Evolutionary conservation across 2,329 filamentous ascomycete genomes (phyloP).

Genomic region (Xylariaceae sp.): DNA sequence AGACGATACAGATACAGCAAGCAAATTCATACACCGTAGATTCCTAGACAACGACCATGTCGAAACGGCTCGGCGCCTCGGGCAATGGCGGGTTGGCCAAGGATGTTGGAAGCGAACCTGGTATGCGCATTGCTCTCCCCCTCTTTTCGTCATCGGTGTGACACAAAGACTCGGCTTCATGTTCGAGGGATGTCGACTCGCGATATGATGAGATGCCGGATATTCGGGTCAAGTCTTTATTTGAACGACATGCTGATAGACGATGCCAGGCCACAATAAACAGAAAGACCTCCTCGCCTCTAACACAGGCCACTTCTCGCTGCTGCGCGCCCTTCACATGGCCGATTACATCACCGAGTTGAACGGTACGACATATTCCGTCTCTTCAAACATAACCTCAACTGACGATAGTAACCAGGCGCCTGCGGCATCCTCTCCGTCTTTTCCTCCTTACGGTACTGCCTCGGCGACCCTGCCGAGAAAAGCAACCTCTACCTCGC

Average conservation of each 20-base stretch:
- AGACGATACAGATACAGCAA: not conserved
- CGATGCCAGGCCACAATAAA: constrained; percentile 58
- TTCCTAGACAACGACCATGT: constrained; percentile 44
- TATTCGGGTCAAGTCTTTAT: not conserved
- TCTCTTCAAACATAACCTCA: not conserved
- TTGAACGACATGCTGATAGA: constrained; percentile 15
- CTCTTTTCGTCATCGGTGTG: not conserved
- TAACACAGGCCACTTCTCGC: constrained; percentile 68
- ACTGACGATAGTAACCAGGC: constrained; percentile 40
- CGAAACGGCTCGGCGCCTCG: constrained; percentile 52
- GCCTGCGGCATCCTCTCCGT: constrained; percentile 93
- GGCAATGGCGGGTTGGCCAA: constrained; percentile 45
- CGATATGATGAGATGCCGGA: not conserved
- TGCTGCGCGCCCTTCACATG: constrained; percentile 66
- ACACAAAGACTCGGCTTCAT: not conserved
- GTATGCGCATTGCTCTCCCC: constrained; percentile 33
- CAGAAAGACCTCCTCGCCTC: constrained; percentile 67
- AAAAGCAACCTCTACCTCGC: constrained; percentile 73
- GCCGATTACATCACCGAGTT: constrained; percentile 80
- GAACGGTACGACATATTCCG: constrained; percentile 51
- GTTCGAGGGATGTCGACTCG: not conserved
- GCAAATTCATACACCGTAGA: not conserved
- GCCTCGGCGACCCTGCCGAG: constrained; percentile 63
- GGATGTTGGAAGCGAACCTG: constrained; percentile 37
- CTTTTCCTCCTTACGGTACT: constrained; percentile 92